Base-by-base conservation (phyloP, 2,329 filamentous ascomycete genomes). In the Colletotrichum shisoi region DNA sequence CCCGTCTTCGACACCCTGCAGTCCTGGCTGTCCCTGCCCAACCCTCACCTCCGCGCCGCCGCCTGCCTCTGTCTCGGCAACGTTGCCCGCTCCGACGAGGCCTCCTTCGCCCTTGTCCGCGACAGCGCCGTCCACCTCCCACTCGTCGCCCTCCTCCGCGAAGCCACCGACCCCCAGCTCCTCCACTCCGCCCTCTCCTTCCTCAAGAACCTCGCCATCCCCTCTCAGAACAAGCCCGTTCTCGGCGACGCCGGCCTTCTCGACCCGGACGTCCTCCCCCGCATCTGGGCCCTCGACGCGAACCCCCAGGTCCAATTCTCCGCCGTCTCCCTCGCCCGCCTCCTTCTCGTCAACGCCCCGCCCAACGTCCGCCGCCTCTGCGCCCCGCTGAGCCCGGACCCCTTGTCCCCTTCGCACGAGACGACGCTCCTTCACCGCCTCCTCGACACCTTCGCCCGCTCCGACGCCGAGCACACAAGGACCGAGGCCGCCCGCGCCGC, bases 181-280 rank as follows among this genome's bases (percentile, higher is more conserved):
- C 78, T 87, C 0, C 87, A 89, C 72, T 81, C 85, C 1, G 78
- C 80, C 2, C 78, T 90, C 19, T 84, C 85, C 8, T 88, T 89
- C 71, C 82, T 89, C 67, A 89, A 88, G 75, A 90, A 90, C 73
- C 82, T 90, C 9, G 85, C 87, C 31, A 86, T 90, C 57, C 85
- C 87, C 0, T 63, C 76, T 0, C 73, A 75, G 31, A 89, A 89
- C 76, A 89, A 88, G 73, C 69, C 79, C 2, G 54, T 76, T 0
- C 78, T 90, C 1, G 83, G 83, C 17, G 75, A 76, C 5, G 74
- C 77, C 3, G 75, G 76, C 0, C 76, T 89, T 2, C 77, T 89
- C 3, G 77, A 80, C 6, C 71, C 77, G 0, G 63, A 71, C 3
- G 76, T 82, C 39, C 78, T 89, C 1, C 85, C 87, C 0, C 80